Percentiles rank a stretch among this genome's conserved stretches.
phyloP scores from a whole-genome alignment of 495 filamentous ascomycete species.

The Penicillium verhagenii region DNA sequence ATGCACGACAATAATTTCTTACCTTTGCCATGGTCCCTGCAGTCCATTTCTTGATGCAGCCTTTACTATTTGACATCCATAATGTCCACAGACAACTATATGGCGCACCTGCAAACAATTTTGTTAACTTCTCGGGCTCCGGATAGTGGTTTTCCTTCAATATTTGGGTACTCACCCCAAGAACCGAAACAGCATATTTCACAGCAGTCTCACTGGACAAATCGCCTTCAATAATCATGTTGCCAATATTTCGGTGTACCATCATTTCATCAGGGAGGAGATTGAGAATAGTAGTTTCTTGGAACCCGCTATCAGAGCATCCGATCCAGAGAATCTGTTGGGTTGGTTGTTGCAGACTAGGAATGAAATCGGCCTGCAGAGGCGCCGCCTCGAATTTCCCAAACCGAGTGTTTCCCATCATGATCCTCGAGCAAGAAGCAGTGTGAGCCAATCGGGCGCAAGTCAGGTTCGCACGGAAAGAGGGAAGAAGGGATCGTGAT shows the following conservation, averaged over 20 bases:
- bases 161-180: conserved; percentile 23
- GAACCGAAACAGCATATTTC: conserved; percentile 33
- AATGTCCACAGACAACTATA: conserved; percentile 46
- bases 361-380: conserved; percentile 25
- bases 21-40: conserved; percentile 23
- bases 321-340: conserved; percentile 46
- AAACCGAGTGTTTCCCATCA: not conserved
- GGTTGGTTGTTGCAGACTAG: conserved; percentile 20
- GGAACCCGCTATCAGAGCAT: conserved; percentile 38
- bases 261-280: conserved; percentile 38
- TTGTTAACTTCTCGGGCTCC: conserved; percentile 5
- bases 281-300: conserved; percentile 34
- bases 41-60: conserved; percentile 18
- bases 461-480: not conserved
- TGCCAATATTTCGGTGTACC: conserved; percentile 41
- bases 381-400: conserved; percentile 3
- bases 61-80: conserved; percentile 40
- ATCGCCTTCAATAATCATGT: conserved; percentile 38
- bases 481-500: not conserved
- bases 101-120: conserved; percentile 37
- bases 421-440: not conserved
- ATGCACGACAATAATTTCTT: not conserved
- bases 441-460: not conserved
- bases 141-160: not conserved
- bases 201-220: conserved; percentile 32